Evolutionary conservation across 2,329 filamentous ascomycete species (phyloP).

Genomic region (Cytospora piceae): DNA sequence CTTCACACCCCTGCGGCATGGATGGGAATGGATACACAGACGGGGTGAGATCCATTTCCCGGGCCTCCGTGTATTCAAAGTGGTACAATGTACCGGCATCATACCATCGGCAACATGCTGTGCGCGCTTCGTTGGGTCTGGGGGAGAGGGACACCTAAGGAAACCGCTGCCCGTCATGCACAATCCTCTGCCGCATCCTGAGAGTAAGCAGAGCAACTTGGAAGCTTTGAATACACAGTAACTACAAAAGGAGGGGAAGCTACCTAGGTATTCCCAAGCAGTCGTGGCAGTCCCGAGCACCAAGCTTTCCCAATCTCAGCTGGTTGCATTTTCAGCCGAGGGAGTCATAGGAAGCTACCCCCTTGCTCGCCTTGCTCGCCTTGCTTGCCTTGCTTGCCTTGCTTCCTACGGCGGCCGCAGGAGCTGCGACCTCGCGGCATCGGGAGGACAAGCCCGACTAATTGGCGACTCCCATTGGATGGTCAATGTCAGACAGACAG

Average conservation of each 20-base stretch:
- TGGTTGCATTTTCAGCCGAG: constrained; percentile 23
- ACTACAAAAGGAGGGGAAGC: constrained; percentile 3
- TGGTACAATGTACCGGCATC: not conserved
- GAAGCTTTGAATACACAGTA: constrained; percentile 3
- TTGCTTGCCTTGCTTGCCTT: constrained; percentile 16
- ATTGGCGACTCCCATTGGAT: constrained; percentile 2
- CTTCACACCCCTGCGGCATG: constrained; percentile 18
- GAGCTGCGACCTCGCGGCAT: constrained; percentile 24
- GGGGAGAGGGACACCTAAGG: constrained; percentile 12
- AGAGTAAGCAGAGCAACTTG: constrained; percentile 2
- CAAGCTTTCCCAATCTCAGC: constrained; percentile 14
- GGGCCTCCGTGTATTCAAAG: not conserved
- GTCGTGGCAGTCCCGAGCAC: not conserved
- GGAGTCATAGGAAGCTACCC: constrained; percentile 6
- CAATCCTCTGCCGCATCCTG: constrained; percentile 3
- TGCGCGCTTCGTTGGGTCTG: constrained; percentile 10
- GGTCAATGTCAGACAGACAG: constrained; percentile 2
- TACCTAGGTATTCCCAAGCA: not conserved
- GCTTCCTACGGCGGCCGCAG: constrained; percentile 7
- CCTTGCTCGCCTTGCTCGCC: constrained; percentile 7
- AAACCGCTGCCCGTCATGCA: constrained; percentile 3
- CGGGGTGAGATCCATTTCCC: constrained; percentile 8
- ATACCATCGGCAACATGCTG: constrained; percentile 3
- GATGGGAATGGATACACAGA: constrained; percentile 6
- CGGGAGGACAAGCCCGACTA: constrained; percentile 7